Conservation (phyloP, 2,329 filamentous ascomycete genomes). For the Zarea fungicola region DNA sequence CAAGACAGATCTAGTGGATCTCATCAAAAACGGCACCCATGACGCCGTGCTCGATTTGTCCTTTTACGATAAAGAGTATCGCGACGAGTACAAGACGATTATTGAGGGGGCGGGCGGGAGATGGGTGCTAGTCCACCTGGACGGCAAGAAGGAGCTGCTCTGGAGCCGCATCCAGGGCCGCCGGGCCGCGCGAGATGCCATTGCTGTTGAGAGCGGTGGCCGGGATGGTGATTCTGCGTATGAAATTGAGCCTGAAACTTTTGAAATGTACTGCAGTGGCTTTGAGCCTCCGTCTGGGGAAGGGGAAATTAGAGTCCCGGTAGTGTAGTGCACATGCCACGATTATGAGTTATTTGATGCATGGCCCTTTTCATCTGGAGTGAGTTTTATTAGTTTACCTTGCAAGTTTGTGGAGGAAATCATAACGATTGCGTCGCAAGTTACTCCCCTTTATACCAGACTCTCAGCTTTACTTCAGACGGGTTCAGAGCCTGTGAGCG, state of each 20-base stretch:
- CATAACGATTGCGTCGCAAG: too few species aligned
- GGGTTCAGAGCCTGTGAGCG: too few species aligned
- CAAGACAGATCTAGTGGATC: conserved; percentile 9
- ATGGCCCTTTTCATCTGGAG: too few species aligned
- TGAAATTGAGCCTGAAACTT: conserved; percentile 5
- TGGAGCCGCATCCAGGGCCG: conserved; percentile 27
- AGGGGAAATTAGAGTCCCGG: conserved; percentile 2
- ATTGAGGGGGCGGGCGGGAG: conserved; percentile 22
- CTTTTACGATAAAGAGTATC: conserved; percentile 26
- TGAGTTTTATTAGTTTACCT: too few species aligned
- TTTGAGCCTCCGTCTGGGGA: conserved; percentile 9
- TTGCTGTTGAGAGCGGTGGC: not conserved
- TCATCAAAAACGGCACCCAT: conserved; percentile 14
- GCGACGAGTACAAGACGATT: conserved; percentile 24
- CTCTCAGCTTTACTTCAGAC: too few species aligned
- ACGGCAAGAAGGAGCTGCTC: conserved; percentile 22
- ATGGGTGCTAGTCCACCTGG: conserved; percentile 26
- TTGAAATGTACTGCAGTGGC: conserved; percentile 12
- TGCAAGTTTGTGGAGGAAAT: too few species aligned
- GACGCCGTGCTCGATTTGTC: conserved; percentile 28
- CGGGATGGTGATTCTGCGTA: conserved; percentile 11
- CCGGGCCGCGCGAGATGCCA: conserved; percentile 15
- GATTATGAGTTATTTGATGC: too few species aligned
- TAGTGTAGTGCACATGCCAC: too few species aligned
- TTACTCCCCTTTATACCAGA: too few species aligned